Base-by-base conservation (phyloP, 371 early-diverging fungal species). In the Mucor mucedo region DNA sequence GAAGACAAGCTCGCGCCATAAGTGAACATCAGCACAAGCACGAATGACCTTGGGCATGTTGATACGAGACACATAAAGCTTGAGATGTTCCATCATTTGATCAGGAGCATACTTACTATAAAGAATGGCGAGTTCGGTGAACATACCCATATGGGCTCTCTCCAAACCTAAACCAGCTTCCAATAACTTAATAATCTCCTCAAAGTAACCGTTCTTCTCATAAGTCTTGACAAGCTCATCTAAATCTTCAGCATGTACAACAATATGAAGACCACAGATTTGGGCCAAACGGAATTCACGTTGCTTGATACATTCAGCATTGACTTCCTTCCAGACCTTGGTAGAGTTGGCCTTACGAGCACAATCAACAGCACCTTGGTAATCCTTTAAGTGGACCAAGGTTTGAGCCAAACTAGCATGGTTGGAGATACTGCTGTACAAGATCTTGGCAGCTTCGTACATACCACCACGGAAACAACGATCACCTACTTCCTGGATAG, bases 81-180 rank as follows among this genome's bases (percentile, higher is more conserved):
- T 94, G 56, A 98, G 85, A 68, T 98, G 98, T 68, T 95, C 97
- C 94, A 95, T 95, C 83, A 97, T 87, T 47, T 89, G 84, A 62
- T 95, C 97, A 2, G 96, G 93, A 4, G 87, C 84, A 86, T 98
- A 95, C 76, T 95, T 95, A 71, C 95, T 90, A 78, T 98, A 98
- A 62, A 97, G 79, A 59, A 98, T 91, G 9, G 98, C 95, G 35
- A 98, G 84, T 74, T 98, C 98, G 0, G 99, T 98, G 72, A 98
- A 98, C 97, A 98, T 97, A 47, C 97, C 98, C 98, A 98, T 98
- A 69, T 98, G 98, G 7, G 98, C 98, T 52, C 99, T 89, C 82
- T 98, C 99, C 60, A 98, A 72, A 14, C 94, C 94, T 8, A 98
- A 81, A 65, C 97, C 95, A 49, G 93, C 90, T 81, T 98, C 97